phyloP scores from a whole-genome alignment of 345 rosid species.

The Anacardium occidentale region DNA sequence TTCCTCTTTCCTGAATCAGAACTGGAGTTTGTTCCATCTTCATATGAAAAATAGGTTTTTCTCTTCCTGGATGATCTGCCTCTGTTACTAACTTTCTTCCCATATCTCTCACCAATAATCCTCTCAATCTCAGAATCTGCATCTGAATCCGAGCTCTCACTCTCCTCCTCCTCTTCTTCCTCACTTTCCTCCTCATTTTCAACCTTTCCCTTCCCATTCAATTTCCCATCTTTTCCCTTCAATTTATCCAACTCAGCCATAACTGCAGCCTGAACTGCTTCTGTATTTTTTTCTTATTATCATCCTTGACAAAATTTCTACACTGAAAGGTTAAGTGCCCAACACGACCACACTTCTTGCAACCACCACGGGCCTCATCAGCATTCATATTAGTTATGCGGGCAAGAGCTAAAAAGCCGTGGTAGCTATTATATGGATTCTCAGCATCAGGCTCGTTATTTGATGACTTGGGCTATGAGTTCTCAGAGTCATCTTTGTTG shows the following conservation, averaged over 20 bases:
- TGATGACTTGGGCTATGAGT: slow-evolving; percentile 36
- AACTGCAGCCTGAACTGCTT: slow-evolving; percentile 60
- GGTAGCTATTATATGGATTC: slow-evolving; percentile 79
- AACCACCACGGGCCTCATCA: slow-evolving; percentile 86
- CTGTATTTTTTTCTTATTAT: slow-evolving; percentile 52
- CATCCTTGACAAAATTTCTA: slow-evolving; percentile 80
- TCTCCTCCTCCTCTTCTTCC: slow-evolving; percentile 61
- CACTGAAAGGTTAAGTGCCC: slow-evolving; percentile 92
- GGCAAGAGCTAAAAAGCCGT: slow-evolving; percentile 83
- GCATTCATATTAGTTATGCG: slow-evolving; percentile 71
- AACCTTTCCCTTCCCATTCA: slow-evolving; percentile 42
- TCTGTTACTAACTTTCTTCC: slow-evolving; percentile 51
- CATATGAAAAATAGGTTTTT: slow-evolving; percentile 42
- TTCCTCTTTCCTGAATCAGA: slow-evolving; percentile 56
- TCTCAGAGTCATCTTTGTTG: slow-evolving; percentile 68
- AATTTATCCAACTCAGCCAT: slow-evolving; percentile 72
- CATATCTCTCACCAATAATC: slow-evolving; percentile 72
- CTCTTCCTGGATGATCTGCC: slow-evolving; percentile 40
- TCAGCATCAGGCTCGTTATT: slow-evolving; percentile 58
- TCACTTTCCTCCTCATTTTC: slow-evolving; percentile 52
- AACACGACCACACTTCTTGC: slow-evolving; percentile 91
- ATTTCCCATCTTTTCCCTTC: slow-evolving; percentile 44
- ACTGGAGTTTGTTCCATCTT: slow-evolving; percentile 40
- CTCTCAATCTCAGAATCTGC: slow-evolving; percentile 88
- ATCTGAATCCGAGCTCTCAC: slow-evolving; percentile 78